A percentile compares a stretch with the other conserved stretches of the same genome.
These are phyloP conservation scores for Pseudogymnoascus sp. DNA, from an alignment of 2,329 filamentous ascomycete genomes.

Conservation along the genomic window DNA sequence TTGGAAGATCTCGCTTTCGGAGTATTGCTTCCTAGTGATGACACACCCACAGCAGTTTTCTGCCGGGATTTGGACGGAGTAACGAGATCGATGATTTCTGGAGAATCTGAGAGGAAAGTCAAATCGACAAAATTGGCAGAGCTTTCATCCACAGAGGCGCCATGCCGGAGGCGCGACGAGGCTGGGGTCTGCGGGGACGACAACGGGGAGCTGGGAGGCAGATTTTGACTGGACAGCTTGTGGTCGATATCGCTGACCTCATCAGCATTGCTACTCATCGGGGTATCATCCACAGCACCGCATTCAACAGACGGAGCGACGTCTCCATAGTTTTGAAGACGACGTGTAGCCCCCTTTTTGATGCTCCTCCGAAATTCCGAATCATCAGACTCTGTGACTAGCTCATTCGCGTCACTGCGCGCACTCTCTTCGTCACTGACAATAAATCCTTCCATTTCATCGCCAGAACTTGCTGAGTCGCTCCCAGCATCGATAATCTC, in stretches of 20 bases:
- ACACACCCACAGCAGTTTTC: not conserved
- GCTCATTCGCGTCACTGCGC: slow-evolving; percentile 9
- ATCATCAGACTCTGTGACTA: slow-evolving; percentile 18
- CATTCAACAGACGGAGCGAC: not conserved
- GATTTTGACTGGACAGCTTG: not conserved
- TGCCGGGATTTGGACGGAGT: slow-evolving; percentile 15
- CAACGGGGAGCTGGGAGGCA: not conserved
- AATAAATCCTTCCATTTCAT: slow-evolving; percentile 44
- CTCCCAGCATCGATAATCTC: slow-evolving; percentile 22
- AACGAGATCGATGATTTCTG: slow-evolving; percentile 14
- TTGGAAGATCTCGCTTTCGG: slow-evolving; percentile 15
- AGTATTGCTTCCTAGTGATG: not conserved
- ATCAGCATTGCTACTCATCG: not conserved
- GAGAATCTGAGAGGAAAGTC: slow-evolving; percentile 18
- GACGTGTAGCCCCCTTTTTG: not conserved
- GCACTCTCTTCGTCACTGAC: slow-evolving; percentile 29
- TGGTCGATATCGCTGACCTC: not conserved
- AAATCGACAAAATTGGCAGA: slow-evolving; percentile 18
- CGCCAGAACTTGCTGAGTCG: slow-evolving; percentile 33
- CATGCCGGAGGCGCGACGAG: not conserved
- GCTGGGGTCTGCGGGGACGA: not conserved
- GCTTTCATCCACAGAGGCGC: not conserved
- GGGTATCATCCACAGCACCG: not conserved
- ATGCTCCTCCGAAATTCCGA: not conserved
- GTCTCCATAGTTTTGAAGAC: not conserved